phyloP scores from a whole-genome alignment of 805 yeast genomes.

The Metschnikowia dekortorum region DNA sequence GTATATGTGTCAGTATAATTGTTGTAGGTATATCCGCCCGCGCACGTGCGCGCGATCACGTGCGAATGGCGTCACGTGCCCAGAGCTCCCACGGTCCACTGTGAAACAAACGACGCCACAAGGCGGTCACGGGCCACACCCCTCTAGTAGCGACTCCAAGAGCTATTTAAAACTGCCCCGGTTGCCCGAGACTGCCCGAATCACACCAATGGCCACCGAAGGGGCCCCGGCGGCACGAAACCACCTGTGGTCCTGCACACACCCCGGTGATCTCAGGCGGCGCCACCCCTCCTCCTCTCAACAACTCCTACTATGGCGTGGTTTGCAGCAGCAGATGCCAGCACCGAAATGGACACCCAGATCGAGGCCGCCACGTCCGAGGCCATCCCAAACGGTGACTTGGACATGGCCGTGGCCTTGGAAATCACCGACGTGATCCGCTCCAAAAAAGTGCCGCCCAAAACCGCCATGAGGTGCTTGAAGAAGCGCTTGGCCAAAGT shows the following conservation, averaged over 20 bases:
- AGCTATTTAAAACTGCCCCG: too few species aligned
- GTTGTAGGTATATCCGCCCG: too few species aligned
- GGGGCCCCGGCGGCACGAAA: too few species aligned
- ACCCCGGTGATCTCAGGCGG: not conserved
- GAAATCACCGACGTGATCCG: conserved; percentile 87
- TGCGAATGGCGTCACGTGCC: too few species aligned
- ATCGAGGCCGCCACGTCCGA: conserved; percentile 80
- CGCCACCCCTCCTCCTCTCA: not conserved
- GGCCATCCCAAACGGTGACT: conserved; percentile 87
- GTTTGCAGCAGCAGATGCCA: conserved; percentile 40
- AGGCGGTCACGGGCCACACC: too few species aligned
- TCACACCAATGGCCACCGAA: too few species aligned
- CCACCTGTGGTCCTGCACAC: not conserved
- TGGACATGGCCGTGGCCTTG: conserved; percentile 64
- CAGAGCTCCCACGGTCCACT: too few species aligned
- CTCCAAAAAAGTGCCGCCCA: conserved; percentile 71
- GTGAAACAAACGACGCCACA: too few species aligned
- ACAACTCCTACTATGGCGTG: conserved; percentile 42
- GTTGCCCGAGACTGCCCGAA: too few species aligned
- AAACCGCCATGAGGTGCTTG: conserved; percentile 79
- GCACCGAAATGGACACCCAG: conserved; percentile 51
- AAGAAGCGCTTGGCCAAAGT: conserved; percentile 65
- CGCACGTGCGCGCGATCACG: too few species aligned
- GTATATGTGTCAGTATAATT: too few species aligned
- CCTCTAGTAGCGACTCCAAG: too few species aligned